Evolutionary conservation across 2,329 filamentous ascomycete genomes (phyloP).

Genomic region (Colletotrichum eremochloae): DNA sequence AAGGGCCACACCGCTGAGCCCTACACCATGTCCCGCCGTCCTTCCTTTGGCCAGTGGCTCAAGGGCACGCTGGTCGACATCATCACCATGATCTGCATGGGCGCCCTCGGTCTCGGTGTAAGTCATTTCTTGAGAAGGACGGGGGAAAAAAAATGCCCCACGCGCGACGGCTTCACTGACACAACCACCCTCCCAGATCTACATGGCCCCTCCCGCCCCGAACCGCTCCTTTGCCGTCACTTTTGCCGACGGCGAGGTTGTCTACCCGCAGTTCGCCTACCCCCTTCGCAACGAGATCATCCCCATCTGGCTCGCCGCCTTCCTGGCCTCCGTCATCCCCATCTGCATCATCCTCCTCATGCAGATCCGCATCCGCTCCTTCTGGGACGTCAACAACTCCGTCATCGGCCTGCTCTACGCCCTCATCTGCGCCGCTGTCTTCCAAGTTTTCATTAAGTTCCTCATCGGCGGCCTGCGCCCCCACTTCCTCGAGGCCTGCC

Average conservation of each 20-base stretch:
- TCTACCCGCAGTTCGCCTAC: conserved; percentile 79
- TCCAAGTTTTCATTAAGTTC: conserved; percentile 83
- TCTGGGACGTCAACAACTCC: conserved; percentile 80
- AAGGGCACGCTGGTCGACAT: conserved; percentile 77
- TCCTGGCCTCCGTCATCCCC: conserved; percentile 75
- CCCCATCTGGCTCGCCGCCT: conserved; percentile 77
- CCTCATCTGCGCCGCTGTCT: conserved; percentile 78
- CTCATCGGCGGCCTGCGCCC: conserved; percentile 81
- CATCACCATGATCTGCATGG: conserved; percentile 75
- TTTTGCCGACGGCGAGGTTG: conserved; percentile 75
- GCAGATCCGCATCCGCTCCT: conserved; percentile 76
- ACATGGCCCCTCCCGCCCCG: conserved; percentile 74
- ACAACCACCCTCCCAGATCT: conserved; percentile 59
- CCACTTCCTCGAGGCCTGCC: conserved; percentile 79
- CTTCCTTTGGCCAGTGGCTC: conserved; percentile 77
- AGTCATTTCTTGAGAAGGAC: conserved; percentile 42
- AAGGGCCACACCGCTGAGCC: conserved; percentile 36
- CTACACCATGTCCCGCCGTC: conserved; percentile 63
- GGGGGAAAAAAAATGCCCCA: neutral
- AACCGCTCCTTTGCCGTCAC: conserved; percentile 78
- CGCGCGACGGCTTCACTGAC: neutral
- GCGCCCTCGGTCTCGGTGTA: conserved; percentile 76
- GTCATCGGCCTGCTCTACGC: conserved; percentile 77
- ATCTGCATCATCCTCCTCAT: conserved; percentile 74
- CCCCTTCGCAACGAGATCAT: conserved; percentile 78